These are phyloP conservation scores for rapeseed (Brassica napus) DNA, from an alignment of 345 rosid genomes.

Conservation along the genomic window DNA sequence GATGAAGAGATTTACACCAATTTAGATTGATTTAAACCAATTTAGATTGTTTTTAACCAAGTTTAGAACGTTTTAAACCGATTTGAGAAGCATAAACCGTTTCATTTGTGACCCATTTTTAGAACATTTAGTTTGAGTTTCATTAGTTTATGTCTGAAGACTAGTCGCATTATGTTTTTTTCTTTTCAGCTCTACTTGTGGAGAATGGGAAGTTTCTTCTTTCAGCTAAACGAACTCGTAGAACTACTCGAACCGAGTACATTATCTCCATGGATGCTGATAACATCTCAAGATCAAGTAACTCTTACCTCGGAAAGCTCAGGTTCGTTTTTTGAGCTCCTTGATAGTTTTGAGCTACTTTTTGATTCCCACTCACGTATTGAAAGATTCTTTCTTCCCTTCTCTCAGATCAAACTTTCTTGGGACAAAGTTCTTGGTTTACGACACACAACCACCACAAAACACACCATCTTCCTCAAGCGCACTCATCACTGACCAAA, in stretches of 20 bases:
- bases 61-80: background rate
- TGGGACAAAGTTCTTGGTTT: slow-evolving; percentile 64
- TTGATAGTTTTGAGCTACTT: no score
- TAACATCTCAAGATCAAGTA: slow-evolving; percentile 68
- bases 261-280: slow-evolving; percentile 71
- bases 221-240: slow-evolving; percentile 64
- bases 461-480: slow-evolving; percentile 32
- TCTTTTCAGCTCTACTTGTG: slow-evolving; percentile 49
- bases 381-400: background rate
- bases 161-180: background rate
- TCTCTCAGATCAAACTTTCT: slow-evolving; percentile 61
- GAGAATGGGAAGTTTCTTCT: slow-evolving; percentile 78
- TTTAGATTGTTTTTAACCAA: background rate
- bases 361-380: no score
- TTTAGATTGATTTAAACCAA: background rate
- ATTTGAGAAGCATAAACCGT: background rate
- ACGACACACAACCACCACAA: slow-evolving; percentile 65
- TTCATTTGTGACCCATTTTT: background rate
- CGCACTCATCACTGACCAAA: slow-evolving; percentile 46
- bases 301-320: slow-evolving; percentile 65
- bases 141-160: slow-evolving; percentile 11
- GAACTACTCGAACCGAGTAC: slow-evolving; percentile 70
- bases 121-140: background rate
- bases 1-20: background rate
- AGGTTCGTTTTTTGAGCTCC: slow-evolving; percentile 40